phyloP scores from a whole-genome alignment of 306 rosid species.

The Quercus mongolica region DNA sequence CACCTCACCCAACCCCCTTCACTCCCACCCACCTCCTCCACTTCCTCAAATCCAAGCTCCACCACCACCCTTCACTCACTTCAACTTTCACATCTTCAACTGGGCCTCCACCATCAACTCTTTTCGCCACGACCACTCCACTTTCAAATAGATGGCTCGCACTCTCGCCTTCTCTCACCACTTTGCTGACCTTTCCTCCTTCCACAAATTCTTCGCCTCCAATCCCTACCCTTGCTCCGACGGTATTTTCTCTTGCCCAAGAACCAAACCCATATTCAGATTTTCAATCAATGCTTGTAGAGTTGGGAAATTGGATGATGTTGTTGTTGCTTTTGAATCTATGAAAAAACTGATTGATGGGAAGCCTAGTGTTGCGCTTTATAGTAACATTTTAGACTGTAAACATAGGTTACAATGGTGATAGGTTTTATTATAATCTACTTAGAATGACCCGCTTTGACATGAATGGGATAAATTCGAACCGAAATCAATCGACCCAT shows the following conservation, averaged over 20 bases:
- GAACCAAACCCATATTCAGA: constrained; percentile 52
- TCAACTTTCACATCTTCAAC: constrained; percentile 71
- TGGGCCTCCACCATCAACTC: constrained; percentile 80
- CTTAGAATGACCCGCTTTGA: too few species aligned
- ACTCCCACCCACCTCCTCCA: constrained; percentile 56
- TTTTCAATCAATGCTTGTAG: constrained; percentile 54
- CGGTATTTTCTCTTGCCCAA: constrained; percentile 73
- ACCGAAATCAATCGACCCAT: too few species aligned
- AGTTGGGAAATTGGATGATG: constrained; percentile 52
- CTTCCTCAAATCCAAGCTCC: constrained; percentile 77
- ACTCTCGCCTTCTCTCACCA: constrained; percentile 56
- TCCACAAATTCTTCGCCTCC: constrained; percentile 46
- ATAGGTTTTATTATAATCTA: too few species aligned
- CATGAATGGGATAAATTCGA: too few species aligned
- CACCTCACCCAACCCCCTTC: constrained; percentile 54
- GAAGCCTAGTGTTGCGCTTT: constrained; percentile 48
- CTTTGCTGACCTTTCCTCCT: constrained; percentile 40
- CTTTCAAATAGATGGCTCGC: too few species aligned
- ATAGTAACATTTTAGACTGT: not conserved
- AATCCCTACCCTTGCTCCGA: constrained; percentile 71
- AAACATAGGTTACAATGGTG: too few species aligned
- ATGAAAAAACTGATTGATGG: constrained; percentile 73
- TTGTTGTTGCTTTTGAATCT: constrained; percentile 50
- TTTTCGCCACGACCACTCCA: constrained; percentile 70
- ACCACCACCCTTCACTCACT: constrained; percentile 68